Evolutionary conservation across 202 grass and related monocot species (phyloP).

Genomic region (Bolboschoenoplectus hybrid): DNA sequence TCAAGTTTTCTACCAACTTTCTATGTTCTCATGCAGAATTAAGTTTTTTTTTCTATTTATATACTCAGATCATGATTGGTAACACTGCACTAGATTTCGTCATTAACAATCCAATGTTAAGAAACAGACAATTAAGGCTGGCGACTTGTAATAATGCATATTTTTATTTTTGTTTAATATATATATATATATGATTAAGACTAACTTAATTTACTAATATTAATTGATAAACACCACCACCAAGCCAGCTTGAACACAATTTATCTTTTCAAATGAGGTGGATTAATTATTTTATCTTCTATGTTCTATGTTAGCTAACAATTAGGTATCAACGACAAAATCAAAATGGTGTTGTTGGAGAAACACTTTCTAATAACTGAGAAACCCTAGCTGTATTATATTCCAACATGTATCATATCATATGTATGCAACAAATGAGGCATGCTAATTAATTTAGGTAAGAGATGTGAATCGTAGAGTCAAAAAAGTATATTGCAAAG

Average conservation of each 20-base stretch:
- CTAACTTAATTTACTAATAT: neutral
- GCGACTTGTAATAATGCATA: neutral
- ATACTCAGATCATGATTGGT: constrained; percentile 19
- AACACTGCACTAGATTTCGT: neutral
- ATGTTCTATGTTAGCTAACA: too few species aligned
- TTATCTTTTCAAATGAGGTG: too few species aligned
- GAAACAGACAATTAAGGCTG: constrained; percentile 22
- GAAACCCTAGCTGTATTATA: too few species aligned
- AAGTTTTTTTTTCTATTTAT: neutral
- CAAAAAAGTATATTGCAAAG: neutral
- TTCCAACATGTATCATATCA: too few species aligned
- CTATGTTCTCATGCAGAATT: constrained; percentile 42
- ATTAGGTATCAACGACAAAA: too few species aligned
- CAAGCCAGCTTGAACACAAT: neutral
- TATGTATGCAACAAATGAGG: too few species aligned
- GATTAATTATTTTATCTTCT: too few species aligned
- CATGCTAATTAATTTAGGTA: too few species aligned
- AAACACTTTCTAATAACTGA: too few species aligned
- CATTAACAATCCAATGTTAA: neutral
- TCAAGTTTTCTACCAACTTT: neutral
- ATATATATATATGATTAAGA: neutral
- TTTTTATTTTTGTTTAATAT: neutral
- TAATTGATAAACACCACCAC: neutral
- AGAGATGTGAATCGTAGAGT: neutral
- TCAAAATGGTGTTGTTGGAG: too few species aligned